phyloP scores from a whole-genome alignment of 805 yeast species.

The Candida dendrica region DNA sequence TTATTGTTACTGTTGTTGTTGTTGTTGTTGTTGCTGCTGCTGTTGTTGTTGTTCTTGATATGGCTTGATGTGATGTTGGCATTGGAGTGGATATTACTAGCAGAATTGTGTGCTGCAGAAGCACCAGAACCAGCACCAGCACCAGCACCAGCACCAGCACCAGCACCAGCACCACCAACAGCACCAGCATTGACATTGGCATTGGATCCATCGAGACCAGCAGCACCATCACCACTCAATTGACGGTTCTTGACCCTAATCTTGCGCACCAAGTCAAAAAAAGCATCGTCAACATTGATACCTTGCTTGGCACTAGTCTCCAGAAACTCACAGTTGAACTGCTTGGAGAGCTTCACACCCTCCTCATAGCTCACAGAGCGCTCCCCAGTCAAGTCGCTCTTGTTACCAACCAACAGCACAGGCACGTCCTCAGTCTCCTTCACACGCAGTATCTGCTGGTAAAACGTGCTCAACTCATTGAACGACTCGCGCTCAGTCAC shows the following conservation, averaged over 20 bases:
- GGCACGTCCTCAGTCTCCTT: slow-evolving; percentile 76
- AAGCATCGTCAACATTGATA: slow-evolving; percentile 82
- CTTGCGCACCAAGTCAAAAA: slow-evolving; percentile 58
- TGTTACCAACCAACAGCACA: slow-evolving; percentile 72
- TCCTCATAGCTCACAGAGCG: slow-evolving; percentile 69
- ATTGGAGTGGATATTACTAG: too few relatives aligned
- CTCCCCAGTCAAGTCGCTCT: slow-evolving; percentile 66
- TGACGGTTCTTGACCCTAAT: slow-evolving; percentile 27
- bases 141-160: background rate
- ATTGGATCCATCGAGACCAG: background rate
- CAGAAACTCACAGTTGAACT: slow-evolving; percentile 65
- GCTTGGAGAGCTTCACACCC: slow-evolving; percentile 54
- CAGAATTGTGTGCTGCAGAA: too few relatives aligned
- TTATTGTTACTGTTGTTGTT: too few relatives aligned
- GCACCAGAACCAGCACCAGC: too few relatives aligned
- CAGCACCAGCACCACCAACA: background rate
- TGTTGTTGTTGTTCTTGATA: background rate
- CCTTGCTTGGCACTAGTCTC: slow-evolving; percentile 94
- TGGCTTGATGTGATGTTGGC: too few relatives aligned
- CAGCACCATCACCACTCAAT: background rate
- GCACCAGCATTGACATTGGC: background rate
- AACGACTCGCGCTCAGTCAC: slow-evolving; percentile 81
- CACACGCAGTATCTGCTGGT: slow-evolving; percentile 71
- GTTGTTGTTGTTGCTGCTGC: background rate
- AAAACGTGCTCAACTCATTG: slow-evolving; percentile 76